Evolutionary conservation across 257 asterid species (phyloP).

Genomic region (Penstemon davidsonii): DNA sequence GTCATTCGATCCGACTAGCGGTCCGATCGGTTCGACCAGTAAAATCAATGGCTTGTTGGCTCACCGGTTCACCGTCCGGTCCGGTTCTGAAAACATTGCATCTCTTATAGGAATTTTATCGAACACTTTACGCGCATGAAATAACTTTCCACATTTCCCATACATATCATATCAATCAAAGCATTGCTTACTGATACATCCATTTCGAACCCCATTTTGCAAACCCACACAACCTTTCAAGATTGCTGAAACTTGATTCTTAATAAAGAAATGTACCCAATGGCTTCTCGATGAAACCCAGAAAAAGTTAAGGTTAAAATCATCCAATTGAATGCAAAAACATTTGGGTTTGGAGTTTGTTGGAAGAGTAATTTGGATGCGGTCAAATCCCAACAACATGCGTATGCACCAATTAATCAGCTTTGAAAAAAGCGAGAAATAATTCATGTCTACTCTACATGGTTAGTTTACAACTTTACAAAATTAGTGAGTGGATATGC

Average conservation of each 20-base stretch:
- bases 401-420: conserved; percentile 52
- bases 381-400: conserved; percentile 54
- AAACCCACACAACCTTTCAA: conserved; percentile 55
- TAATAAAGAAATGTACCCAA: conserved; percentile 43
- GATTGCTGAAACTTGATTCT: conserved; percentile 43
- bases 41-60: too few species aligned
- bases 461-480: conserved; percentile 27
- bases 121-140: conserved; percentile 44
- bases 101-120: conserved; percentile 58
- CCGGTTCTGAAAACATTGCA: conserved; percentile 36
- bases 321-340: conserved; percentile 66
- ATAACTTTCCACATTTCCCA: conserved; percentile 42
- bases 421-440: conserved; percentile 48
- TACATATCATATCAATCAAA: conserved; percentile 44
- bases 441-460: conserved; percentile 29
- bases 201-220: conserved; percentile 38
- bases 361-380: conserved; percentile 47
- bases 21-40: too few species aligned
- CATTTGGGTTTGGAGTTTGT: conserved; percentile 43
- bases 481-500: conserved; percentile 57
- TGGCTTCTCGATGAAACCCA: conserved; percentile 46
- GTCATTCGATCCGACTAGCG: too few species aligned
- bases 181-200: conserved; percentile 48
- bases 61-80: too few species aligned
- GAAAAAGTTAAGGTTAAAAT: conserved; percentile 40